Evolutionary conservation across 1,284 basidiomycete genomes (phyloP).

Genomic region (Phlebopus sp.): DNA sequence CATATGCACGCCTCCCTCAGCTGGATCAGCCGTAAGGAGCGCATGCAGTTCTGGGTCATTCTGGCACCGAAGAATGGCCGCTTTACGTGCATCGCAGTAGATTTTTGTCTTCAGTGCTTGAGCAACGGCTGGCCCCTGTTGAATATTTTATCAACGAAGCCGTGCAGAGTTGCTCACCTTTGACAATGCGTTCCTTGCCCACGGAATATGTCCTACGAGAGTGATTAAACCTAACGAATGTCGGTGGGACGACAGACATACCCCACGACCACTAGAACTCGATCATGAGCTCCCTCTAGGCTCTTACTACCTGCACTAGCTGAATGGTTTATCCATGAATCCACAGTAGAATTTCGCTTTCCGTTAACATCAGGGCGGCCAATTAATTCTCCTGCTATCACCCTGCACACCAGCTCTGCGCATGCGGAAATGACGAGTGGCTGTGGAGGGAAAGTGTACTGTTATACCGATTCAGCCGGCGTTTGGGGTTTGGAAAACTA

Average conservation of each 20-base stretch:
- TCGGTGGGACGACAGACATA: conserved; percentile 30
- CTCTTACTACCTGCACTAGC: conserved; percentile 31
- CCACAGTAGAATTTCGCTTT: conserved; percentile 36
- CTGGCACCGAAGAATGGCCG: conserved; percentile 77
- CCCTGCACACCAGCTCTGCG: conserved; percentile 71
- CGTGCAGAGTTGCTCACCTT: conserved; percentile 53
- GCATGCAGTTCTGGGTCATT: conserved; percentile 79
- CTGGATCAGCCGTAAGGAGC: conserved; percentile 77
- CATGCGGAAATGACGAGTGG: conserved; percentile 91
- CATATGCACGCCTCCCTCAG: conserved; percentile 80
- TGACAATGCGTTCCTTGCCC: conserved; percentile 95
- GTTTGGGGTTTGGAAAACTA: not conserved
- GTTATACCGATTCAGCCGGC: conserved; percentile 1
- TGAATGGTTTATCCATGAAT: conserved; percentile 34
- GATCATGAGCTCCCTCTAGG: conserved; percentile 30
- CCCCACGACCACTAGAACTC: conserved; percentile 83
- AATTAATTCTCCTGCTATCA: conserved; percentile 44
- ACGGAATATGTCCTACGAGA: conserved; percentile 84
- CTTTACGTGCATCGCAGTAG: conserved; percentile 86
- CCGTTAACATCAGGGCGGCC: conserved; percentile 21
- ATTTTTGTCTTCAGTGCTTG: conserved; percentile 80
- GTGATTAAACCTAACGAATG: conserved; percentile 3
- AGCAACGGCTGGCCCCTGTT: conserved; percentile 66
- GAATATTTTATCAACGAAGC: not conserved
- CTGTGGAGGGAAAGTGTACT: conserved; percentile 96